Conservation (phyloP, 2,329 filamentous ascomycete species). For the Aspergillus fumigatiaffinis region DNA sequence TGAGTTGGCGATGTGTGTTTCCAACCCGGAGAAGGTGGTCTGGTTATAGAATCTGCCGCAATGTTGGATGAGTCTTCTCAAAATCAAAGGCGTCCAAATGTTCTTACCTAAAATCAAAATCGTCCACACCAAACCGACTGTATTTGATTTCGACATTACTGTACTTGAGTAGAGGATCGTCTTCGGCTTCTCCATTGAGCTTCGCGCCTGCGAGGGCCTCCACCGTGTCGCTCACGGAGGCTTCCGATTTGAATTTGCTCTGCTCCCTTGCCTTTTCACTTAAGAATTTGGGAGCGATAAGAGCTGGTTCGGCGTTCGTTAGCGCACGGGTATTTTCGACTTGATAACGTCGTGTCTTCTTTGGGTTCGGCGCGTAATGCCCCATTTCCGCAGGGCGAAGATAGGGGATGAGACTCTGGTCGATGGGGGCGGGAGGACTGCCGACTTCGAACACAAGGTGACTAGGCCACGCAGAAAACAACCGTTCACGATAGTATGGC, state of each 20-base stretch:
- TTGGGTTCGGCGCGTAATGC: constrained; percentile 72
- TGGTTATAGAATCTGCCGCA: constrained; percentile 80
- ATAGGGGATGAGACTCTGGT: constrained; percentile 63
- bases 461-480: constrained; percentile 86
- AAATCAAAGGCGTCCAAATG: not conserved
- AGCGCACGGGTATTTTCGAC: constrained; percentile 68
- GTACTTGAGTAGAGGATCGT: constrained; percentile 84
- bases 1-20: constrained; percentile 95
- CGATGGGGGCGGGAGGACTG: constrained; percentile 71
- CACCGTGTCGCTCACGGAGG: constrained; percentile 52
- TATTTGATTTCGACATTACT: constrained; percentile 97
- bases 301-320: constrained; percentile 57
- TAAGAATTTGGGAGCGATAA: constrained; percentile 81
- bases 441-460: constrained; percentile 82
- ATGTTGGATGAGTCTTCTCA: not conserved
- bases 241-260: constrained; percentile 38
- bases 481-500: constrained; percentile 84
- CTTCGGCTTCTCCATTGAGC: constrained; percentile 67
- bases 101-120: constrained; percentile 97
- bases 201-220: constrained; percentile 65
- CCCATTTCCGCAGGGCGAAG: constrained; percentile 72
- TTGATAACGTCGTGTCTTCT: constrained; percentile 73
- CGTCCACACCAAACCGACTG: constrained; percentile 97
- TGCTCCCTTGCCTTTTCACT: constrained; percentile 82
- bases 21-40: constrained; percentile 83